Conservation (phyloP, 2,329 filamentous ascomycete species). For the Epichloe baconii region DNA sequence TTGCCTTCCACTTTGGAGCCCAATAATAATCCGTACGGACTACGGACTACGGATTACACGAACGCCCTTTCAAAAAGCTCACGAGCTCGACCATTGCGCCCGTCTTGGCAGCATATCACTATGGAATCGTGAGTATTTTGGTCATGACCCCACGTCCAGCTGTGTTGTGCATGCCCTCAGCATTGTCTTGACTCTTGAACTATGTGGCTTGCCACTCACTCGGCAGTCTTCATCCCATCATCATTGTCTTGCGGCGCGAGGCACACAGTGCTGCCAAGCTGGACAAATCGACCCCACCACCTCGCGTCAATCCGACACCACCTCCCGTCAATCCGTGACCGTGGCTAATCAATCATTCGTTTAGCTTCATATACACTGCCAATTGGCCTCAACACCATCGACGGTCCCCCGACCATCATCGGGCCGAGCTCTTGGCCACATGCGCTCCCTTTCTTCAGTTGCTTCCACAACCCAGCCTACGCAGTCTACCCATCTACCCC, state of each 20-base stretch:
- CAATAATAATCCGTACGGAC: not conserved
- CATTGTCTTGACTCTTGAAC: not conserved
- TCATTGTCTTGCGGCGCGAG: not conserved
- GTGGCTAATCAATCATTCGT: conserved; percentile 10
- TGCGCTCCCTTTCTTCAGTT: conserved; percentile 40
- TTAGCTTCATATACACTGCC: conserved; percentile 40
- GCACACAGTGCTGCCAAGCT: not conserved
- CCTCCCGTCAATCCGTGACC: not conserved
- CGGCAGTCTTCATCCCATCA: not conserved
- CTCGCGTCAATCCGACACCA: not conserved
- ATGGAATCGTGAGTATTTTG: conserved; percentile 1
- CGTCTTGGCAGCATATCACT: not conserved
- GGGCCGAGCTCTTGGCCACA: conserved; percentile 28
- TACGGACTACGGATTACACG: not conserved
- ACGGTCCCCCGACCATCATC: conserved; percentile 13
- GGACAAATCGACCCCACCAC: not conserved
- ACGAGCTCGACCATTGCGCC: not conserved
- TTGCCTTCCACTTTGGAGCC: not conserved
- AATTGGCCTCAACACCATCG: conserved; percentile 35
- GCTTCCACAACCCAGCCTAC: conserved; percentile 25
- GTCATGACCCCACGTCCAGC: not conserved
- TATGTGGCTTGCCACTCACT: not conserved
- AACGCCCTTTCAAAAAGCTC: not conserved
- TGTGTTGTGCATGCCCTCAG: not conserved
- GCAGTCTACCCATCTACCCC: conserved; percentile 11